These are phyloP conservation scores for Hypoxylon perforatum DNA, from an alignment of 495 filamentous ascomycete genomes.

Conservation along the genomic window DNA sequence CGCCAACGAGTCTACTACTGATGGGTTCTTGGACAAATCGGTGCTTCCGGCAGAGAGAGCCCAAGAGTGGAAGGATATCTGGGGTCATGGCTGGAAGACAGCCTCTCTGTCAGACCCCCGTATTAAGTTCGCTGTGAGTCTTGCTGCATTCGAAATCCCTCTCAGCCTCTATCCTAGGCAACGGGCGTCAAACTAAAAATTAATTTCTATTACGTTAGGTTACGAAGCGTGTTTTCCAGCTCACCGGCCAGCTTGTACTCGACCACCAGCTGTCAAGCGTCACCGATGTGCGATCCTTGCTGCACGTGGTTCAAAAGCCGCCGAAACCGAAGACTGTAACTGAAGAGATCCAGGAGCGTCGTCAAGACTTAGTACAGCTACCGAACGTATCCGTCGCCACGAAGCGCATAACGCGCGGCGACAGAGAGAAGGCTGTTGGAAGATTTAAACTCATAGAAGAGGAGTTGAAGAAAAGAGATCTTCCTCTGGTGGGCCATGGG, in stretches of 20 bases:
- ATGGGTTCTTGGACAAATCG: background rate
- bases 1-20: background rate
- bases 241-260: slow-evolving; percentile 77
- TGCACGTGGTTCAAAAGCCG: slow-evolving; percentile 63
- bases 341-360: slow-evolving; percentile 53
- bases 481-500: slow-evolving; percentile 59
- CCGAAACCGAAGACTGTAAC: slow-evolving; percentile 69
- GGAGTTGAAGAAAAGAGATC: slow-evolving; percentile 71
- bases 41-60: slow-evolving; percentile 43
- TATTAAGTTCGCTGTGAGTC: slow-evolving; percentile 80
- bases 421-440: slow-evolving; percentile 80
- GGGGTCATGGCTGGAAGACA: slow-evolving; percentile 62
- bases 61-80: slow-evolving; percentile 43
- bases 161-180: background rate
- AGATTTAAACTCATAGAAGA: slow-evolving; percentile 86
- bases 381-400: slow-evolving; percentile 76
- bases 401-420: slow-evolving; percentile 69
- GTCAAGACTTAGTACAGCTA: slow-evolving; percentile 58
- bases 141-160: background rate
- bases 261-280: slow-evolving; percentile 70
- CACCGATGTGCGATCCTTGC: slow-evolving; percentile 64
- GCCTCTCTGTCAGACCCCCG: slow-evolving; percentile 66
- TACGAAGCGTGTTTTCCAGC: slow-evolving; percentile 78
- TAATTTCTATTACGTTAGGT: slow-evolving; percentile 72
- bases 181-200: background rate